phyloP scores from a whole-genome alignment of 176 grass and related monocot genomes.

The Avena atlantica region DNA sequence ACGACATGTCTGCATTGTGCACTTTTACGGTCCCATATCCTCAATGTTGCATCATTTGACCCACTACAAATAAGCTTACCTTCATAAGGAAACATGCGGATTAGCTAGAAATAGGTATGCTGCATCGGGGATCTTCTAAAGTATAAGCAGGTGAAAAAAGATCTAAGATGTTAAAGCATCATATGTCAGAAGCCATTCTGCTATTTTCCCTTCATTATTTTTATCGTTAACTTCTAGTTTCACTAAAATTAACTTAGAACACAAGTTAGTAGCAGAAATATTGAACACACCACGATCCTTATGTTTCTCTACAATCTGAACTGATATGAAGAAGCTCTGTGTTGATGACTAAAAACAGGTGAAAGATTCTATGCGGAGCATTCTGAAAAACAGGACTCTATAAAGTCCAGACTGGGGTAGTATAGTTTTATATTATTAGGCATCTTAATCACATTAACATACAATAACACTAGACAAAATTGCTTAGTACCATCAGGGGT shows the following conservation, averaged over 20 bases:
- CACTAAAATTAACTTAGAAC: background rate
- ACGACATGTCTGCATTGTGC: constrained; percentile 60
- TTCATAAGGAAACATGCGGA: constrained; percentile 38
- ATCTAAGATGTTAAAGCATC: background rate
- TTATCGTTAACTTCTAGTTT: background rate
- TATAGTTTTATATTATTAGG: background rate
- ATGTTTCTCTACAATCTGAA: constrained; percentile 3
- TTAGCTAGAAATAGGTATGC: background rate
- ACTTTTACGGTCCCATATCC: constrained; percentile 60
- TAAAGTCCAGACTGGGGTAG: background rate
- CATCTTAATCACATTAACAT: background rate
- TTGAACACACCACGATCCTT: background rate
- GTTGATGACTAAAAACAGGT: background rate
- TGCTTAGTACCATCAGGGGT: too few relatives aligned
- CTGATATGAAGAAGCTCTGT: background rate
- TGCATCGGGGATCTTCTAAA: background rate
- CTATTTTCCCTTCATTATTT: background rate
- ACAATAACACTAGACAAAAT: too few relatives aligned
- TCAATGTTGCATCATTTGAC: constrained; percentile 77
- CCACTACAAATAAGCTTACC: constrained; percentile 54
- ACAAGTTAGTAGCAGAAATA: background rate
- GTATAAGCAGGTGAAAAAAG: background rate
- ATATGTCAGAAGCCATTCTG: too few relatives aligned
- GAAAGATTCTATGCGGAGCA: background rate
- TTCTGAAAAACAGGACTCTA: background rate